Evolutionary conservation across 2,329 filamentous ascomycete species (phyloP).

Genomic region (Lecanicillium sp.): DNA sequence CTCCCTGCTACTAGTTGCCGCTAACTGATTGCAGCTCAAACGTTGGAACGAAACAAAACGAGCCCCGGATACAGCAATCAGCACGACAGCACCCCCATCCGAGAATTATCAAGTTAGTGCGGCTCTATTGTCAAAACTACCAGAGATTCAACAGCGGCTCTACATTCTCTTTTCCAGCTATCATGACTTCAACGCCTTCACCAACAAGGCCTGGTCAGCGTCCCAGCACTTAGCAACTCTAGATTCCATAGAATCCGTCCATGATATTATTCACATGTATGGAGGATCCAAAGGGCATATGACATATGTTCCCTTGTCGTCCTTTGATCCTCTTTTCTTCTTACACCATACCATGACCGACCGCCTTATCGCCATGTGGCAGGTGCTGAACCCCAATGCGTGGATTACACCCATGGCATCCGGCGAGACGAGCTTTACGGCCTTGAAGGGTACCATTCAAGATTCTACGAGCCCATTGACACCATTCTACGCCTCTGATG

Average conservation of each 20-base stretch:
- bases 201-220: constrained; percentile 57
- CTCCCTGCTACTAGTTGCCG: constrained; percentile 7
- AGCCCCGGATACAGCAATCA: constrained; percentile 32
- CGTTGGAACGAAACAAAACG: constrained; percentile 53
- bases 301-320: constrained; percentile 61
- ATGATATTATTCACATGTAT: constrained; percentile 54
- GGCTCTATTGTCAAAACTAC: constrained; percentile 35
- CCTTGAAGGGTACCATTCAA: constrained; percentile 42
- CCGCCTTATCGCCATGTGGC: constrained; percentile 69
- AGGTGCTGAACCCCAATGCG: constrained; percentile 58
- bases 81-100: constrained; percentile 31
- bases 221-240: constrained; percentile 37
- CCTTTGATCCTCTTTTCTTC: constrained; percentile 75
- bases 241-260: constrained; percentile 58
- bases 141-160: constrained; percentile 52
- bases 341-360: constrained; percentile 72
- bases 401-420: constrained; percentile 53
- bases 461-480: constrained; percentile 50
- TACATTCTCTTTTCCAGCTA: constrained; percentile 62
- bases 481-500: constrained; percentile 54
- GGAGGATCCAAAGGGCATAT: constrained; percentile 58
- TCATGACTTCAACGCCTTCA: constrained; percentile 58
- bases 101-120: constrained; percentile 48
- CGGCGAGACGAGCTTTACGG: constrained; percentile 53
- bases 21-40: constrained; percentile 36